Evolutionary conservation across 108 stramenopile genomes (phyloP).

Genomic region (Cyclotella atomus): DNA sequence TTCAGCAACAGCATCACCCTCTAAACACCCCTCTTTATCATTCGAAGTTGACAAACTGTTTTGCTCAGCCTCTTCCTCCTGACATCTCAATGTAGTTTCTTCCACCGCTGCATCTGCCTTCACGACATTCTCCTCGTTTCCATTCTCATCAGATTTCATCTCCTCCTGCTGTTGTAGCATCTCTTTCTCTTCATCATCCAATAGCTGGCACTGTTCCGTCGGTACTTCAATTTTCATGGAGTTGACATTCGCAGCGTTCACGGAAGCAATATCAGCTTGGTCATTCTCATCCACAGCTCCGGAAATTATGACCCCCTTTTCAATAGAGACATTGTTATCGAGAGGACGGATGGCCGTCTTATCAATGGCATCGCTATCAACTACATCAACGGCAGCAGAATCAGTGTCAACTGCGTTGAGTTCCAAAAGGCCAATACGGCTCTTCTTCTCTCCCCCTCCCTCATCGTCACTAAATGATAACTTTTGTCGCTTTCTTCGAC

Average conservation of each 20-base stretch:
- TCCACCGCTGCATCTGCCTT: background rate
- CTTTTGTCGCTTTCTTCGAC: background rate
- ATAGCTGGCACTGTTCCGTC: background rate
- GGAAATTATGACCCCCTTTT: background rate
- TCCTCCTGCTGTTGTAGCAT: background rate
- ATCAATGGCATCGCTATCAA: background rate
- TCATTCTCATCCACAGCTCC: background rate
- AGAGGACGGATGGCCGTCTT: background rate
- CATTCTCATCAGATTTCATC: background rate
- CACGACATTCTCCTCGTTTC: background rate
- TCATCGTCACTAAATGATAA: background rate
- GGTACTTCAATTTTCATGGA: background rate
- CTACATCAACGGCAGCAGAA: background rate
- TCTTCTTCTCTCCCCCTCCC: background rate
- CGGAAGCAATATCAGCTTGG: background rate
- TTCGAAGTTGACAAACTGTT: no score
- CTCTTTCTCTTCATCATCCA: no score
- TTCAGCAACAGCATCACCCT: no score
- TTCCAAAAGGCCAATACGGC: no score
- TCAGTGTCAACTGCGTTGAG: background rate
- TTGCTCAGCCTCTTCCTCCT: no score
- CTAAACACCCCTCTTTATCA: no score
- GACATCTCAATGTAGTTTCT: no score
- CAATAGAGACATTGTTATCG: background rate
- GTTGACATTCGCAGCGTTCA: background rate